Evolutionary conservation across 805 yeast genomes (phyloP).

Genomic region (Pichia exigua): DNA sequence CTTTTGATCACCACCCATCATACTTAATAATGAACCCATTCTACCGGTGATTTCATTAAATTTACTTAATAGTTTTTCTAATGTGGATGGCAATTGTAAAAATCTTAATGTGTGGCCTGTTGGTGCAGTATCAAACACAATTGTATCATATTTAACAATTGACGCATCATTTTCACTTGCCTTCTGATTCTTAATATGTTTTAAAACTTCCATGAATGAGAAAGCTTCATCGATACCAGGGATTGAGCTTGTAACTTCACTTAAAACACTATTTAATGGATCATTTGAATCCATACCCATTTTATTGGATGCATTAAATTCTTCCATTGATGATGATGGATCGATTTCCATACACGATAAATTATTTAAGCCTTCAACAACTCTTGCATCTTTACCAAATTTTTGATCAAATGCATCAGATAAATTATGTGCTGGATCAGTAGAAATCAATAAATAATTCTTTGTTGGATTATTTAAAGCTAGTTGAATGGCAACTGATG

Average conservation of each 20-base stretch:
- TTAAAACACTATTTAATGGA: conserved; percentile 68
- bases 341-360: conserved; percentile 98
- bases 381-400: conserved; percentile 93
- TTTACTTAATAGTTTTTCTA: conserved; percentile 80
- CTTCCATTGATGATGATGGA: conserved; percentile 89
- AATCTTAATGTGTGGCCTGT: conserved; percentile 97
- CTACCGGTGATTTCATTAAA: conserved; percentile 78
- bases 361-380: conserved; percentile 82
- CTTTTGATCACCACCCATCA: conserved; percentile 58
- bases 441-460: conserved; percentile 81
- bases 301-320: conserved; percentile 40
- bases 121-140: conserved; percentile 98
- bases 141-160: conserved; percentile 62
- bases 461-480: conserved; percentile 75
- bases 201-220: conserved; percentile 95
- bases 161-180: conserved; percentile 22
- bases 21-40: conserved; percentile 86
- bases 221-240: conserved; percentile 99
- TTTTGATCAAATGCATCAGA: conserved; percentile 98
- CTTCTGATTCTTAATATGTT: conserved; percentile 79
- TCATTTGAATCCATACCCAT: conserved; percentile 45
- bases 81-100: conserved; percentile 86
- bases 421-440: conserved; percentile 97
- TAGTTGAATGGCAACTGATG: conserved; percentile 89
- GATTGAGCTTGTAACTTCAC: conserved; percentile 86